Conservation (phyloP, 2,329 filamentous ascomycete genomes). For the Juglanconis oblonga region DNA sequence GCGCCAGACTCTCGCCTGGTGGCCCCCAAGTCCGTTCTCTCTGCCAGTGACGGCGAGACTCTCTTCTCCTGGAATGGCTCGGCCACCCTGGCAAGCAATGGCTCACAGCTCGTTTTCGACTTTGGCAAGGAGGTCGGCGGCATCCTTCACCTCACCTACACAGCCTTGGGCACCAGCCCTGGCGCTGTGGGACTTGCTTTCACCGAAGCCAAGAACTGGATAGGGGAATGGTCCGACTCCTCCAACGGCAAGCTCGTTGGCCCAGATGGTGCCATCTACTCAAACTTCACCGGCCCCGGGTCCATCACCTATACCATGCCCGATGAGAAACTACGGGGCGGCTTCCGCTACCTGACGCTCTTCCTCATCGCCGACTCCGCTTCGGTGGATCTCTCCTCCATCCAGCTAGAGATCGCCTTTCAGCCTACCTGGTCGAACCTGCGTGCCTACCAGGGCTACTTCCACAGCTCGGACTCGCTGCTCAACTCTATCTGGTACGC, state of each 20-base stretch:
- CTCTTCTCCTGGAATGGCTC: conserved; percentile 29
- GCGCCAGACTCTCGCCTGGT: conserved; percentile 51
- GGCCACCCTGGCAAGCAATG: conserved; percentile 36
- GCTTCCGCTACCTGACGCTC: conserved; percentile 51
- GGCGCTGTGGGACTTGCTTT: conserved; percentile 44
- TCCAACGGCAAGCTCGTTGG: conserved; percentile 44
- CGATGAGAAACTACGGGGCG: conserved; percentile 42
- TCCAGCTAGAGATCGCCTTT: conserved; percentile 34
- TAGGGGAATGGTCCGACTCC: conserved; percentile 43
- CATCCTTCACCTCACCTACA: conserved; percentile 50
- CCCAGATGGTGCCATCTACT: conserved; percentile 46
- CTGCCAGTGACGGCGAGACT: conserved; percentile 28
- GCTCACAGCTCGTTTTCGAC: conserved; percentile 54
- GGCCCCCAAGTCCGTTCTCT: conserved; percentile 41
- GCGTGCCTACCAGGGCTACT: conserved; percentile 53
- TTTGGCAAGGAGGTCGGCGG: conserved; percentile 59
- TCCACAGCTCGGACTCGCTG: conserved; percentile 44
- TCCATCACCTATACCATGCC: conserved; percentile 38
- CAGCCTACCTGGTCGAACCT: conserved; percentile 44
- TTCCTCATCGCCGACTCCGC: conserved; percentile 29
- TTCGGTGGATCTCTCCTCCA: conserved; percentile 29
- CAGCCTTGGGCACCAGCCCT: conserved; percentile 30
- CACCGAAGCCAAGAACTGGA: conserved; percentile 45
- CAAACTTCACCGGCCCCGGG: conserved; percentile 32
- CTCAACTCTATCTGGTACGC: conserved; percentile 54